Percentiles rank a stretch among this genome's conserved stretches.
Evolutionary conservation across 192 early-diverging fungal species (phyloP).

Genomic region (Coemansia sp.): DNA sequence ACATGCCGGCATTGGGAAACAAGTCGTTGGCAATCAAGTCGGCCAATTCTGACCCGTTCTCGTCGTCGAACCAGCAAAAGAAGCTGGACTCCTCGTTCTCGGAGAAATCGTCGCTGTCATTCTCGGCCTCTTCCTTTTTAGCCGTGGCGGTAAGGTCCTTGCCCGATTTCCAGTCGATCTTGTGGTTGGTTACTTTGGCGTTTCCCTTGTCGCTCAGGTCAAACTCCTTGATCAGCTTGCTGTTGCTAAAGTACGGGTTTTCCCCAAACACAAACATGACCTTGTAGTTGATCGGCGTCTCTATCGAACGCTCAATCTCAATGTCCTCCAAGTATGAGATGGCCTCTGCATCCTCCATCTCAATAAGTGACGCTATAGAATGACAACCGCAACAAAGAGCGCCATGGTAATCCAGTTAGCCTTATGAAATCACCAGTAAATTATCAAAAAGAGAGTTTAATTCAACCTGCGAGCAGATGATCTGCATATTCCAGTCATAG

Average conservation of each 20-base stretch:
- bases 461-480: not conserved
- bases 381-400: not conserved
- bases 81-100: slow-evolving; percentile 54
- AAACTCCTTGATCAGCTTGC: slow-evolving; percentile 59
- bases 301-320: slow-evolving; percentile 48
- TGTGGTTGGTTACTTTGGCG: slow-evolving; percentile 55
- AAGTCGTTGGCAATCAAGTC: slow-evolving; percentile 52
- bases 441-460: slow-evolving; percentile 4
- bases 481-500: not conserved
- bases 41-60: slow-evolving; percentile 49
- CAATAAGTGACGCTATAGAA: slow-evolving; percentile 50
- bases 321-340: slow-evolving; percentile 89
- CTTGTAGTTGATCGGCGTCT: slow-evolving; percentile 57
- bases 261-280: slow-evolving; percentile 58
- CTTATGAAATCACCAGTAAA: slow-evolving; percentile 6
- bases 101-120: slow-evolving; percentile 42
- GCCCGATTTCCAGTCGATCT: slow-evolving; percentile 62
- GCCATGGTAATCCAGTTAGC: slow-evolving; percentile 4
- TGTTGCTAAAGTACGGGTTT: slow-evolving; percentile 60
- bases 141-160: slow-evolving; percentile 55
- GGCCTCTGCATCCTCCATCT: slow-evolving; percentile 55
- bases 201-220: slow-evolving; percentile 61
- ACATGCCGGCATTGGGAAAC: slow-evolving; percentile 87
- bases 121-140: slow-evolving; percentile 39
- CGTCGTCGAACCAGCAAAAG: slow-evolving; percentile 55